Base-by-base conservation (phyloP, 73 alveolate genomes). In the Symbiodinium natans region DNA sequence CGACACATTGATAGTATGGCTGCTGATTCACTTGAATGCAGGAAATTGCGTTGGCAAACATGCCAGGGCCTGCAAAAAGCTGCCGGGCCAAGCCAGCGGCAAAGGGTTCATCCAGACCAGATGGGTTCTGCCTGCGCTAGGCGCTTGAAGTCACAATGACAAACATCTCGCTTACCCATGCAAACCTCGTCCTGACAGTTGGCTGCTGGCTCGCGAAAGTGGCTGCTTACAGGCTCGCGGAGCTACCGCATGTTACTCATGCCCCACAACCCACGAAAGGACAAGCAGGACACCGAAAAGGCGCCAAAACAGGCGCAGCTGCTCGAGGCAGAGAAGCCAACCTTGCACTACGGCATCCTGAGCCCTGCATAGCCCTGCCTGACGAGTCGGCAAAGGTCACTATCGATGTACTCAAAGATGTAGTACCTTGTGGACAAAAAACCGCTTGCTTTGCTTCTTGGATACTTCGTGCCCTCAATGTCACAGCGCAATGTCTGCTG, bases 351-450 rank as follows among this genome's bases (percentile, higher is more conserved):
- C 71, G n/a, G 23, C 71, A 31, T 75, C 36, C n/a, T n/a, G n/a
- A n/a, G n/a, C n/a, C n/a, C 41, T 10, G 25, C 54, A 33, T 25
- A 17, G 75, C n/a, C 94, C 5, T 15, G 87, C 98, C 92, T 75
- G 23, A 92, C 71, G n/a, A 92, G 83, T 27, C 92, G 98, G 56
- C 40, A 92, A 25, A 92, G 92, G 63, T 92, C 98, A 68, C 98
- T 92, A 73, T 92, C 98, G 42, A 92, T 84, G 73, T 92, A 92
- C 92, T 92, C 98, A 41, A 92, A 92, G 83, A 92, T 92, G 98
- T 92, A 92, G 63, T 92, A 92, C 97, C 97, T 90, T 41, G 77
- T 43, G 40, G 10, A 29, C 71, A 83, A 29, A 77, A 38, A 17
- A 63, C 27, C 36, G 33, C 31, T 27, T 63, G 13, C 6, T 6